Conservation (phyloP, 1,139 yeast genomes). For the Barnettozyma hawaiiensis region DNA sequence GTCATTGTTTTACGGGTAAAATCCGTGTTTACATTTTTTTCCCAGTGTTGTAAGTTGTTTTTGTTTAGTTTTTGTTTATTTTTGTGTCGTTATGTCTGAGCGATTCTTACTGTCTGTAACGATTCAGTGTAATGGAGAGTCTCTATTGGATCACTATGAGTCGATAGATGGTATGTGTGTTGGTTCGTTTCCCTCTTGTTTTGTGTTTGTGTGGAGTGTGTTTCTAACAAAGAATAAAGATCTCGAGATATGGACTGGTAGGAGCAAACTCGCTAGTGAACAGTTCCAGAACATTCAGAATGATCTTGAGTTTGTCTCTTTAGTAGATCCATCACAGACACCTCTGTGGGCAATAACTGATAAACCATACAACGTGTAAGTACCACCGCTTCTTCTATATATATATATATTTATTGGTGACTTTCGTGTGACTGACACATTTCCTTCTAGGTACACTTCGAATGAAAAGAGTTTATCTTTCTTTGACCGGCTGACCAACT, state of each 20-base stretch:
- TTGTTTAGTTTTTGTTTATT: not conserved
- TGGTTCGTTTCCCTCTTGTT: no score
- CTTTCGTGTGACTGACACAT: no score
- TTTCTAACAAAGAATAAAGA: conserved; percentile 8
- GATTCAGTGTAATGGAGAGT: not conserved
- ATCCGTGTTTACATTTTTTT: not conserved
- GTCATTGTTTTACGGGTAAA: not conserved
- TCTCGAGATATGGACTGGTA: conserved; percentile 23
- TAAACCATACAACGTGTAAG: conserved; percentile 25
- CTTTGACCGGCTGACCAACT: conserved; percentile 17
- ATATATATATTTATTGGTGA: no score
- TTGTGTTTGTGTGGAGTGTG: not conserved
- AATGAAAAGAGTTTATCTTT: conserved; percentile 11
- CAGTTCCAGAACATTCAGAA: conserved; percentile 10
- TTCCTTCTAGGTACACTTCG: conserved; percentile 17
- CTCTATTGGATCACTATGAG: not conserved
- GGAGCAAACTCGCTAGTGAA: conserved; percentile 23
- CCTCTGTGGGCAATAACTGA: conserved; percentile 26
- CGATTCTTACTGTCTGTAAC: not conserved
- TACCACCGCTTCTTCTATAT: no score
- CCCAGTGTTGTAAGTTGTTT: not conserved
- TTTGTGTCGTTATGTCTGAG: not conserved
- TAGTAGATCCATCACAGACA: conserved; percentile 20
- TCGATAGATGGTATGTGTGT: not conserved
- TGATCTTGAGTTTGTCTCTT: conserved; percentile 11